A percentile compares a stretch with the other conserved stretches of the same genome.
phyloP scores from a whole-genome alignment of 768 basidiomycete genomes.

The Collybiopsis luxurians region DNA sequence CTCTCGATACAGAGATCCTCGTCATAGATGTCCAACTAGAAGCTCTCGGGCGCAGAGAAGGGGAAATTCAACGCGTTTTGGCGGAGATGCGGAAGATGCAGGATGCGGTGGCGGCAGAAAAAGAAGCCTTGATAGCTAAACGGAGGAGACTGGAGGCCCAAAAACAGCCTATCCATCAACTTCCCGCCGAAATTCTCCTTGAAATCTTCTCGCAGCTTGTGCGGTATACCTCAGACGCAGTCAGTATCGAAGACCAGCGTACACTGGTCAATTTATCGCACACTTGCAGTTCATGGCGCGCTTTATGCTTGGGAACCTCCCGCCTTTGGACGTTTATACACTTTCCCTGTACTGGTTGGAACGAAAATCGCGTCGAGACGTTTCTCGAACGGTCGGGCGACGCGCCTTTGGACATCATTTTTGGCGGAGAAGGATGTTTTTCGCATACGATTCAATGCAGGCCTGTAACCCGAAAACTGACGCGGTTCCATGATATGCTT shows the following conservation, averaged over 20 bases:
- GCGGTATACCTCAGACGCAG: slow-evolving; percentile 21
- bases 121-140: slow-evolving; percentile 24
- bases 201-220: slow-evolving; percentile 36
- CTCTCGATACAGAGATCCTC: slow-evolving; percentile 35
- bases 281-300: slow-evolving; percentile 50
- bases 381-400: slow-evolving; percentile 35
- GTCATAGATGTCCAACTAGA: slow-evolving; percentile 36
- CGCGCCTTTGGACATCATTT: slow-evolving; percentile 33
- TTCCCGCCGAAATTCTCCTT: slow-evolving; percentile 46
- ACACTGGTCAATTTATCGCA: slow-evolving; percentile 43
- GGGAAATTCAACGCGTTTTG: slow-evolving; percentile 37
- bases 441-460: background rate
- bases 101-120: slow-evolving; percentile 32
- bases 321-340: slow-evolving; percentile 43
- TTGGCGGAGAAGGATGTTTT: background rate
- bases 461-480: background rate
- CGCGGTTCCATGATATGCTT: background rate
- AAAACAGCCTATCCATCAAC: slow-evolving; percentile 46
- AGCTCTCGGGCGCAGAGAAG: slow-evolving; percentile 33
- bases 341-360: slow-evolving; percentile 23
- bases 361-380: slow-evolving; percentile 11
- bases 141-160: slow-evolving; percentile 34
- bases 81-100: slow-evolving; percentile 37
- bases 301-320: slow-evolving; percentile 38
- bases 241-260: slow-evolving; percentile 23